phyloP scores from a whole-genome alignment of 805 yeast genomes.

The Starmerella scarabaei region DNA sequence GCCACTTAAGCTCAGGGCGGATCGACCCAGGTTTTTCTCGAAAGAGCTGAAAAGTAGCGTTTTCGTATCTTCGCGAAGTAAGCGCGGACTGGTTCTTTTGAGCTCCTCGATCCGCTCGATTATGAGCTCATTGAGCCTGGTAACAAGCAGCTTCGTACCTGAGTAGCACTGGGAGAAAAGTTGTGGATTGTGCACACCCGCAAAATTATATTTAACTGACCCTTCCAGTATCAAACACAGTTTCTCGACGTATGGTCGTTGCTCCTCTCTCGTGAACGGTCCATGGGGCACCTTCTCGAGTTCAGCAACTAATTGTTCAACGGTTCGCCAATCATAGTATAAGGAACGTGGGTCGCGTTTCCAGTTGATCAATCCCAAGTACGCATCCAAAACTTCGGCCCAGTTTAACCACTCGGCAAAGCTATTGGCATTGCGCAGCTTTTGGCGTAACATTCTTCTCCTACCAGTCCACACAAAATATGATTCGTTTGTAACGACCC shows the following conservation, averaged over 20 bases:
- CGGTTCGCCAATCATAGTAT: constrained; percentile 54
- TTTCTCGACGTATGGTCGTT: constrained; percentile 28
- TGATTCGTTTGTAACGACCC: constrained; percentile 52
- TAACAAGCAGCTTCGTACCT: constrained; percentile 56
- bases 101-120: constrained; percentile 36
- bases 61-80: constrained; percentile 33
- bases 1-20: constrained; percentile 62
- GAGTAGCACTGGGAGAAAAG: constrained; percentile 62
- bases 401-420: constrained; percentile 52
- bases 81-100: constrained; percentile 25
- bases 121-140: constrained; percentile 42
- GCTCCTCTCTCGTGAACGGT: constrained; percentile 16
- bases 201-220: constrained; percentile 60
- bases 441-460: constrained; percentile 37
- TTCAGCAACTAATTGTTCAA: constrained; percentile 36
- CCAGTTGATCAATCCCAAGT: constrained; percentile 53
- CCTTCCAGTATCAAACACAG: constrained; percentile 46
- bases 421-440: constrained; percentile 36
- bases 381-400: constrained; percentile 46
- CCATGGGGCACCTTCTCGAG: constrained; percentile 29
- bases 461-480: constrained; percentile 49
- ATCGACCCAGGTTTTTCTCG: constrained; percentile 52
- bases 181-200: constrained; percentile 61
- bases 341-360: constrained; percentile 44
- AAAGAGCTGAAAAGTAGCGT: constrained; percentile 42